Percentiles rank a stretch among this genome's conserved stretches.
phyloP scores from a whole-genome alignment of 768 basidiomycete genomes.

The Strobilomyces dryophilus region DNA sequence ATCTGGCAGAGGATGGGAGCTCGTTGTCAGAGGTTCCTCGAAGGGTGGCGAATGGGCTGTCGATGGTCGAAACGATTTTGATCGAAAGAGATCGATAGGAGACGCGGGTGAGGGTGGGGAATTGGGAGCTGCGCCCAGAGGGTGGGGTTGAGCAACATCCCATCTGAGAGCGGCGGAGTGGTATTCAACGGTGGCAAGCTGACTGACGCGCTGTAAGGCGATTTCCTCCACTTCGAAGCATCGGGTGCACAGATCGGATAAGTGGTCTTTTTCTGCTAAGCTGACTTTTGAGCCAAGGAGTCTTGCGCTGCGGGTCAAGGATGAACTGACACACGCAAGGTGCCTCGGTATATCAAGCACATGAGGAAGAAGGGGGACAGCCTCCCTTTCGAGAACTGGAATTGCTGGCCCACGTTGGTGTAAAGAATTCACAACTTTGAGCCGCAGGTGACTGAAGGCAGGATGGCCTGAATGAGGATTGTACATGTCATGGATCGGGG shows the following conservation, averaged over 20 bases:
- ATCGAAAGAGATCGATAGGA: conserved; percentile 10
- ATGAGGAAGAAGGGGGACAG: conserved; percentile 69
- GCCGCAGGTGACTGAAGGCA: conserved; percentile 45
- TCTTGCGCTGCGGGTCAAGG: conserved; percentile 62
- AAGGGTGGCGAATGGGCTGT: conserved; percentile 41
- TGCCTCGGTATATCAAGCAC: conserved; percentile 76
- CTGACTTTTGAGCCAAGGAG: conserved; percentile 36
- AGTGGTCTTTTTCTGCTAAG: conserved; percentile 29
- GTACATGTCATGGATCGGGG: conserved; percentile 35
- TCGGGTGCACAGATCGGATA: conserved; percentile 54
- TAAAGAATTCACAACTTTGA: conserved; percentile 51
- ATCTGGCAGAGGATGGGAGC: conserved; percentile 1
- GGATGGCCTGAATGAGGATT: conserved; percentile 24
- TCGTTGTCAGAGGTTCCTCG: conserved; percentile 13
- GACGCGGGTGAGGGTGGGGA: conserved; percentile 24
- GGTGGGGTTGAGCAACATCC: conserved; percentile 10
- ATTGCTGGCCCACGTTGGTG: conserved; percentile 54
- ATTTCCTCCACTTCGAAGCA: conserved; percentile 72
- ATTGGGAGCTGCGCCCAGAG: background rate
- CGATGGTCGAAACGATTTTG: conserved; percentile 39
- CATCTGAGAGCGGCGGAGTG: conserved; percentile 12
- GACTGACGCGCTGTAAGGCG: conserved; percentile 62
- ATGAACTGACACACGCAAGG: conserved; percentile 70
- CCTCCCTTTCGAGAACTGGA: conserved; percentile 59
- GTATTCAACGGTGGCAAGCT: conserved; percentile 37